These are phyloP conservation scores for Saturnispora hagleri DNA, from an alignment of 805 yeast species.

Conservation along the genomic window DNA sequence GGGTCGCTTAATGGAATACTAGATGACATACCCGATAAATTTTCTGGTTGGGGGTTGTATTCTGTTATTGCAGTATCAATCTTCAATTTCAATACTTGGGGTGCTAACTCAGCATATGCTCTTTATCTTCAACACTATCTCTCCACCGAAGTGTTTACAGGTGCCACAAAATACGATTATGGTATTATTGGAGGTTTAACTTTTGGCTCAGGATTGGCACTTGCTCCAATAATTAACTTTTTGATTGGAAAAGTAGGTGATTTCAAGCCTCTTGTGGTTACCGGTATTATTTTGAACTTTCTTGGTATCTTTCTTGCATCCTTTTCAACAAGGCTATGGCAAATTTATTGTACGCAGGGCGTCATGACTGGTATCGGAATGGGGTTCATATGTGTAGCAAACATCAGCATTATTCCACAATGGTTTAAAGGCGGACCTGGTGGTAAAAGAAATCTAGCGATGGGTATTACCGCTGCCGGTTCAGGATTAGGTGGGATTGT, in stretches of 20 bases:
- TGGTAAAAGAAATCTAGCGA: conserved; percentile 46
- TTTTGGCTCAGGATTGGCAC: conserved; percentile 42
- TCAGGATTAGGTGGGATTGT: conserved; percentile 45
- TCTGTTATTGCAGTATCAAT: conserved; percentile 38
- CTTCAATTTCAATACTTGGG: conserved; percentile 59
- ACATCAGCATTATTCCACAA: conserved; percentile 51
- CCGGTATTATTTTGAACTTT: conserved; percentile 45
- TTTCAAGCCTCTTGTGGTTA: conserved; percentile 29
- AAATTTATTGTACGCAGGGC: conserved; percentile 60
- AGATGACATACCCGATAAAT: conserved; percentile 46
- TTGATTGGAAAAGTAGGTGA: conserved; percentile 23
- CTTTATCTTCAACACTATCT: conserved; percentile 52
- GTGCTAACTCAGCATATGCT: conserved; percentile 59
- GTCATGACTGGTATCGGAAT: conserved; percentile 49
- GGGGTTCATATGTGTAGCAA: conserved; percentile 50
- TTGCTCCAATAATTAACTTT: conserved; percentile 41
- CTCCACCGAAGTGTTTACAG: conserved; percentile 39
- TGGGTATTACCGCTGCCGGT: conserved; percentile 40
- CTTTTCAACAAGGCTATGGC: conserved; percentile 51
- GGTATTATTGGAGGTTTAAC: conserved; percentile 63
- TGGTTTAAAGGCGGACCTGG: conserved; percentile 40
- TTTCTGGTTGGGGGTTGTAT: conserved; percentile 55
- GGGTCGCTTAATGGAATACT: conserved; percentile 8
- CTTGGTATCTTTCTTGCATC: conserved; percentile 52
- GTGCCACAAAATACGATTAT: conserved; percentile 48